A percentile compares a stretch with the other conserved stretches of the same genome.
Evolutionary conservation across 306 rosid species (phyloP).

Genomic region (Cucurbita maxima): DNA sequence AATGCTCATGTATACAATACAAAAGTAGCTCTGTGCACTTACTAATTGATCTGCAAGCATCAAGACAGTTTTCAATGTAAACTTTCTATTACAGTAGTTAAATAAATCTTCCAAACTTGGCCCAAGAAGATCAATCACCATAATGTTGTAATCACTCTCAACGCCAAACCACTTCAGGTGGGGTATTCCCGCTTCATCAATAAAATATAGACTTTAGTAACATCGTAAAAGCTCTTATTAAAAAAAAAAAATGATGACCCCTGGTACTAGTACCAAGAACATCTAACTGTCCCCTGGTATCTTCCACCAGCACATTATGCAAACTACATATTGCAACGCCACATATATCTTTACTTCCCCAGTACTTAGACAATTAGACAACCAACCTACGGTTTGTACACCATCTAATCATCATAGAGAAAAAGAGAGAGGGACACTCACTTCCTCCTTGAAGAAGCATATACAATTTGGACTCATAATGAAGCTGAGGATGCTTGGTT

Average conservation of each 20-base stretch:
- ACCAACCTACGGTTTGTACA: background rate
- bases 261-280: background rate
- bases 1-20: background rate
- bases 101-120: constrained; percentile 98
- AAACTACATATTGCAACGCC: background rate
- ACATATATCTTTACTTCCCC: background rate
- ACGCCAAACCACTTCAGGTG: constrained; percentile 99
- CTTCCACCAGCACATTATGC: background rate
- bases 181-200: constrained; percentile 81
- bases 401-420: background rate
- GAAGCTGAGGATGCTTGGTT: constrained; percentile 98
- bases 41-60: constrained; percentile 99
- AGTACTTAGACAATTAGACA: background rate
- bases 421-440: constrained; percentile 21
- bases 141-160: constrained; percentile 87
- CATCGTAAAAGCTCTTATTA: constrained; percentile 4
- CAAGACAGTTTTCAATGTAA: constrained; percentile 78
- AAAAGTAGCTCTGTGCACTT: constrained; percentile 20
- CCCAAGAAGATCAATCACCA: constrained; percentile 99
- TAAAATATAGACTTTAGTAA: constrained; percentile 19
- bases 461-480: constrained; percentile 94
- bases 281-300: background rate
- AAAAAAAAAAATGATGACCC: background rate
- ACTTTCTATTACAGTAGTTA: constrained; percentile 88
- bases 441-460: constrained; percentile 99